These are phyloP conservation scores for Closterium sp. DNA, from an alignment of 139 green algal genomes.

Conservation along the genomic window DNA sequence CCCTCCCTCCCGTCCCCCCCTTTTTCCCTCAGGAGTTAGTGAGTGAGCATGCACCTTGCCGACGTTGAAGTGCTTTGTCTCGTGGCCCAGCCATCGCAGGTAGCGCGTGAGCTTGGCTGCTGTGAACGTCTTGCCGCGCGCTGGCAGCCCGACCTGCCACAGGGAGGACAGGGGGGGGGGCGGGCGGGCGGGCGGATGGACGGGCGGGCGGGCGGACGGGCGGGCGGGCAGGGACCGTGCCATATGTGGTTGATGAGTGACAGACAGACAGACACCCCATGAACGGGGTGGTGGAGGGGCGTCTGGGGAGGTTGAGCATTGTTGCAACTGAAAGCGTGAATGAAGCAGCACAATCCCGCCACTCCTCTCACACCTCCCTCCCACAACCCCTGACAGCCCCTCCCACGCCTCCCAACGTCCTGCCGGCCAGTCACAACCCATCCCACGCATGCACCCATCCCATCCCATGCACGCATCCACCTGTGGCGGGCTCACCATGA, in stretches of 20 bases:
- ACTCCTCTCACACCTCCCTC: too few species aligned
- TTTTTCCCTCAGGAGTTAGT: too few species aligned
- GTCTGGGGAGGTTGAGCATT: too few species aligned
- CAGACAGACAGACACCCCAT: too few species aligned
- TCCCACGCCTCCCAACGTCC: not conserved
- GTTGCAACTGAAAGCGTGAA: too few species aligned
- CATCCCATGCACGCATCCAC: not conserved
- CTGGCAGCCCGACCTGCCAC: slow-evolving; percentile 72
- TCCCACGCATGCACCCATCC: too few species aligned
- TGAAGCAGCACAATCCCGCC: too few species aligned
- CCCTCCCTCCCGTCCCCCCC: not conserved
- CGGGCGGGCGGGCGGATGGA: too few species aligned
- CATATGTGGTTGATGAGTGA: too few species aligned
- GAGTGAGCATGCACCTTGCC: slow-evolving; percentile 52
- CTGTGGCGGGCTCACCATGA: slow-evolving; percentile 32
- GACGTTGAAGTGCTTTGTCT: slow-evolving; percentile 94
- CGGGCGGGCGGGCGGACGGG: too few species aligned
- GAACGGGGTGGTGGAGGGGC: too few species aligned
- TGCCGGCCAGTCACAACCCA: not conserved
- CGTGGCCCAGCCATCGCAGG: slow-evolving; percentile 78
- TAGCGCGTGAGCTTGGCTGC: slow-evolving; percentile 80
- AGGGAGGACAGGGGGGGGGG: not conserved
- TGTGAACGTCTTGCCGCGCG: slow-evolving; percentile 89
- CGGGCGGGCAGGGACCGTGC: too few species aligned
- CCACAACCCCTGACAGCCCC: not conserved